Percentiles rank a stretch among this genome's conserved stretches.
Conservation (phyloP, 306 rosid species). For the Vigna trinervia region DNA sequence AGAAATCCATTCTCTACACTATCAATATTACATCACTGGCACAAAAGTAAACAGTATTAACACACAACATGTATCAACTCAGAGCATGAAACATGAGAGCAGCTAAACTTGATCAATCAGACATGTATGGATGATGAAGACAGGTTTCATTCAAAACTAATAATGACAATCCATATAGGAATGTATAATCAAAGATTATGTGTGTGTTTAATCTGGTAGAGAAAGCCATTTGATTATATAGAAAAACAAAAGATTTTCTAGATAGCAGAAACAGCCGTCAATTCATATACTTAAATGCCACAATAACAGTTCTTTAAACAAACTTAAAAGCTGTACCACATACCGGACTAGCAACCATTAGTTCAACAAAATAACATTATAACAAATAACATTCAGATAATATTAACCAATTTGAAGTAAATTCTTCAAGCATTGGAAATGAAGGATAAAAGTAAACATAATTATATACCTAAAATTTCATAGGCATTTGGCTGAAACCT, state of each 20-base stretch:
- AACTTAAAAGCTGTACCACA: constrained; percentile 34
- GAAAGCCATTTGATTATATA: background rate
- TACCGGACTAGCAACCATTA: constrained; percentile 16
- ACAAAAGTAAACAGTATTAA: constrained; percentile 7
- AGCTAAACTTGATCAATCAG: background rate
- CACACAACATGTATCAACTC: background rate
- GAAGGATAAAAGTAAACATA: constrained; percentile 19
- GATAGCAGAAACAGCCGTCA: constrained; percentile 16
- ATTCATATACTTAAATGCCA: constrained; percentile 21
- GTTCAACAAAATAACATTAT: constrained; percentile 9
- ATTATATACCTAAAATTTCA: background rate
- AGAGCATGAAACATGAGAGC: background rate
- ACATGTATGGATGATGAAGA: background rate
- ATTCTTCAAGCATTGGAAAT: constrained; percentile 9
- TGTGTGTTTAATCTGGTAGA: background rate
- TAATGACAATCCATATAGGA: background rate
- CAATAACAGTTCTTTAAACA: constrained; percentile 14
- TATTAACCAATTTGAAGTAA: background rate
- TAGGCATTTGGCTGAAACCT: background rate
- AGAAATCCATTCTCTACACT: constrained; percentile 42
- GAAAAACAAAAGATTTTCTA: constrained; percentile 10
- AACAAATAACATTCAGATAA: constrained; percentile 30
- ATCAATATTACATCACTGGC: constrained; percentile 34
- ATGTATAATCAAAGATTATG: background rate
- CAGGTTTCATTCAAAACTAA: background rate